Evolutionary conservation across 2,329 filamentous ascomycete species (phyloP).

Genomic region (Diaporthe ilicicola): DNA sequence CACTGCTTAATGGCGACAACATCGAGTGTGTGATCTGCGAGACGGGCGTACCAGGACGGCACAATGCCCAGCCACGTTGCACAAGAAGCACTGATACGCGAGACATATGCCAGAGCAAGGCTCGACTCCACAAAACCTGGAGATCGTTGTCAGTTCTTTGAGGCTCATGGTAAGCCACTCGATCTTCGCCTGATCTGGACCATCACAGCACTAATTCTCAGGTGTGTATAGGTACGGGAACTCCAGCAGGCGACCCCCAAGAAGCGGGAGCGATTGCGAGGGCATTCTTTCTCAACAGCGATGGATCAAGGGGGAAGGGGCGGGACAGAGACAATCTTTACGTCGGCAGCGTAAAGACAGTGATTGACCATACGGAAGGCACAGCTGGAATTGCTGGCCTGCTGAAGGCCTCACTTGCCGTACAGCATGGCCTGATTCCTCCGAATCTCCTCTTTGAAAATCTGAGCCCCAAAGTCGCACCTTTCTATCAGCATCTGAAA

Average conservation of each 20-base stretch:
- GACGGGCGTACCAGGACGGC: constrained; percentile 54
- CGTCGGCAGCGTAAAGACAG: constrained; percentile 44
- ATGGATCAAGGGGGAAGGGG: background rate
- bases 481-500: constrained; percentile 39
- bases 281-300: constrained; percentile 38
- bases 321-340: constrained; percentile 28
- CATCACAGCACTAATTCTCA: too few relatives aligned
- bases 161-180: constrained; percentile 45
- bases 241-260: constrained; percentile 35
- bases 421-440: constrained; percentile 45
- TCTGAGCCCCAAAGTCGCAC: constrained; percentile 44
- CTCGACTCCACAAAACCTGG: constrained; percentile 40
- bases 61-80: constrained; percentile 54
- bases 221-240: constrained; percentile 28
- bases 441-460: constrained; percentile 47
- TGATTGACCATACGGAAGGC: constrained; percentile 56
- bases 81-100: constrained; percentile 49
- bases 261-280: constrained; percentile 45
- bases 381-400: constrained; percentile 56
- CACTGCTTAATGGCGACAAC: constrained; percentile 52
- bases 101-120: constrained; percentile 49
- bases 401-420: constrained; percentile 47
- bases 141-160: constrained; percentile 49
- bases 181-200: too few relatives aligned
- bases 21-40: constrained; percentile 53